Evolutionary conservation across 345 rosid genomes (phyloP), one percentile per base, ranked within the genome.

Genomic region (Gossypium rotundifolium): DNA sequence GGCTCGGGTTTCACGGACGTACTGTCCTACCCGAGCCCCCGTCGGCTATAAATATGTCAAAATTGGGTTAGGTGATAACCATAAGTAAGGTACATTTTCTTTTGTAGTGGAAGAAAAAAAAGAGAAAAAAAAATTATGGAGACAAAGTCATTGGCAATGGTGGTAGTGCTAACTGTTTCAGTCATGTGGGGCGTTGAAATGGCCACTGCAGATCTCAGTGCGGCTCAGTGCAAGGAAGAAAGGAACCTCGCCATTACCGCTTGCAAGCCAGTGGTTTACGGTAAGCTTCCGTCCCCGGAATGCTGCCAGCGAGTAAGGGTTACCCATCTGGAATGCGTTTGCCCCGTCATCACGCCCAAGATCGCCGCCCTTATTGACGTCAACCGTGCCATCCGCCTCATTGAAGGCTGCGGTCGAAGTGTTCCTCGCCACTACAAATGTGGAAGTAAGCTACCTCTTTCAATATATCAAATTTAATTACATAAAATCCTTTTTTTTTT

Each of bases 381-480:
- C 59, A 82, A 84, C 38, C 87, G 85, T 7, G 78, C 75, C 70
- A 22, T 84, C 76, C 75, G 76, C 29, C 72, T 82, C 69, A 52
- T 82, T 20, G 73, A 82, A 78, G 85, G 85, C 1, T 82, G 87
- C 69, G 87, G 87, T 1, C 17, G 85, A 14, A 71, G 74, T 38
- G 81, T 82, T 44, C 85, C 85, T 78, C 85, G 78, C 25, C 87
- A 84, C 70, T 80, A 46, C 79, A 76, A 82, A 71, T 80, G 87
- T 48, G 85, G 87, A 60, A 78, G 87, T 84, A 84, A 76, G 85
- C 65, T 55, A 20, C 23, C 62, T 44, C 49, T 54, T 48, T 3
- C 25, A 46, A n/a, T 10, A 54, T n/a, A n/a, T n/a, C 11, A 54
- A 12, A 6, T 1, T 33, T 44, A 40, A 10, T 42, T 40, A 20